These are phyloP conservation scores for Tieghemostelium lacteum DNA, from an alignment of 78 protist species.

Conservation along the genomic window DNA sequence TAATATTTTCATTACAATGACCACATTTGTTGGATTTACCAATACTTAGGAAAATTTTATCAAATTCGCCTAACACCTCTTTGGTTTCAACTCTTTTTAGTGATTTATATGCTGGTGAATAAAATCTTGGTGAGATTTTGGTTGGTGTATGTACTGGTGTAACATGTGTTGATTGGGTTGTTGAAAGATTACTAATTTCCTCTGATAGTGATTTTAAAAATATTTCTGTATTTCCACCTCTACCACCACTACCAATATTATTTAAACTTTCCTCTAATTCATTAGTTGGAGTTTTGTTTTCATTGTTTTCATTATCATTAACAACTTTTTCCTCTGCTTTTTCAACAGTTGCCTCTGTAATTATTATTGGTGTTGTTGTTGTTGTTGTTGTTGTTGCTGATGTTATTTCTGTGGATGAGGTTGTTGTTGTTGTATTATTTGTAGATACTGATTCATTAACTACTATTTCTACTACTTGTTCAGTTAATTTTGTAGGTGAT, in stretches of 20 bases:
- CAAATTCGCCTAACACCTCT: conserved; percentile 53
- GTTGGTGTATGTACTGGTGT: conserved; percentile 20
- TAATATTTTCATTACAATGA: conserved; percentile 36
- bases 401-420: neutral
- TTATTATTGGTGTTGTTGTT: neutral
- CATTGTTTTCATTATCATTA: neutral
- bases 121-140: conserved; percentile 21
- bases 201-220: no score
- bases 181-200: neutral
- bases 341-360: neutral
- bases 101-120: conserved; percentile 28
- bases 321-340: neutral
- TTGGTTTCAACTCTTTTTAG: conserved; percentile 41
- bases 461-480: neutral
- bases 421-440: neutral
- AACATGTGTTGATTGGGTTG: conserved; percentile 22
- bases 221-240: no score
- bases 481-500: neutral
- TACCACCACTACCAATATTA: no score
- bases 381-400: neutral
- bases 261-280: no score
- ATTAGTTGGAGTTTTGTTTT: neutral
- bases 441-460: neutral
- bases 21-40: conserved; percentile 10
- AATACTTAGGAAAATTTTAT: conserved; percentile 33